These are phyloP conservation scores for Zygosaccharomyces pseudobailii DNA, from an alignment of 1,139 yeast genomes.

Conservation along the genomic window DNA sequence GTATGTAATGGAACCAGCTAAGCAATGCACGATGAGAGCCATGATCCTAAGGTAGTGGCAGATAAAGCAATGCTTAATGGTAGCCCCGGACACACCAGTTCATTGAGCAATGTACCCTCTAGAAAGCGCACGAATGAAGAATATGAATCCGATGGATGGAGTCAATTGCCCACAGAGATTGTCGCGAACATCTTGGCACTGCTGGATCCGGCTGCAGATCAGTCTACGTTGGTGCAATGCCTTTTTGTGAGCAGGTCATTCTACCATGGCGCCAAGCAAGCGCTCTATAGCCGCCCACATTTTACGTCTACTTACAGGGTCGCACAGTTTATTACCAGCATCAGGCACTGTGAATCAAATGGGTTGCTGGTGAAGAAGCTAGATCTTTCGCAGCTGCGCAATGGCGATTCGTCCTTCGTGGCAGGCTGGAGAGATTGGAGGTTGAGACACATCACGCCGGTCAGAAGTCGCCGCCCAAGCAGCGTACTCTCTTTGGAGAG, in stretches of 20 bases:
- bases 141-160: constrained; percentile 15
- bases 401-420: constrained; percentile 41
- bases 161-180: constrained; percentile 28
- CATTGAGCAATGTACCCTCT: background rate
- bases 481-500: background rate
- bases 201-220: constrained; percentile 27
- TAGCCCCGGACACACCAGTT: background rate
- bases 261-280: constrained; percentile 48
- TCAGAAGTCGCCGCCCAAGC: background rate
- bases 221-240: constrained; percentile 37
- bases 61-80: background rate
- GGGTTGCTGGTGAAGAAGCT: constrained; percentile 52
- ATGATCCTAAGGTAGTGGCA: constrained; percentile 9
- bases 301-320: constrained; percentile 68
- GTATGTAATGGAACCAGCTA: constrained; percentile 12
- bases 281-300: constrained; percentile 49
- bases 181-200: constrained; percentile 22
- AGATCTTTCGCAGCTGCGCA: constrained; percentile 53
- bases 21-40: constrained; percentile 7
- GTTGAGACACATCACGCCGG: constrained; percentile 47
- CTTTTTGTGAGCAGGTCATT: constrained; percentile 49
- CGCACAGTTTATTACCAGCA: constrained; percentile 68
- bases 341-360: constrained; percentile 50
- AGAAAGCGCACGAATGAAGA: background rate
- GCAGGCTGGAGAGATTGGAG: constrained; percentile 95